Evolutionary conservation across 441 rosid species (phyloP), one percentile per base, ranked within the genome.

Genomic region (Corymbia calophylla): DNA sequence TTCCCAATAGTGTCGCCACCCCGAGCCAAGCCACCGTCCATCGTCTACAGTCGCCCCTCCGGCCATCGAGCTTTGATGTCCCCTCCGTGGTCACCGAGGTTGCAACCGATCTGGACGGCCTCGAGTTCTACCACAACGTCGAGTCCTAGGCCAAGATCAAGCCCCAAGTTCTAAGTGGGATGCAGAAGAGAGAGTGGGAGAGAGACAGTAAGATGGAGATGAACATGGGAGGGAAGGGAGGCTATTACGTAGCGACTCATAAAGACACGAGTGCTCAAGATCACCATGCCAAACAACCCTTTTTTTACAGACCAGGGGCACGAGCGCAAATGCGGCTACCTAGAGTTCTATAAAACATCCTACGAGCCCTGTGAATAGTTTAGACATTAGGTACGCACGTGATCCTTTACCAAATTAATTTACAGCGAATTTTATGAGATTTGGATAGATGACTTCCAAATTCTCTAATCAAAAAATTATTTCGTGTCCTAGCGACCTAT

Each of bases 291-390:
- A 73, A 73, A 73, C 17, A 11, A 11, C 4, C 10, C 17, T 31
- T 5, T 8, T 8, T 8, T n/a, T 4, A 62, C 0, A 5, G 6
- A 73, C 39, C 3, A 21, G 47, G 49, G 47, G 82, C 29, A 21
- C 1, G 0, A 39, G 29, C 9, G 0, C 2, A 10, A 39, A 19
- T 19, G 82, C 15, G 0, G 29, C 4, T 25, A 21, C 49, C 29
- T 21, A 6, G 4, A 73, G 16, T 21, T 73, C 25, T 23, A 39
- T 4, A 8, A 39, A 73, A 73, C 49, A 11, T 16, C 47, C 4
- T 3, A 7, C 16, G 1, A 70, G 27, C 5, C 48, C 29, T 10
- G 5, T 2, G 5, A 18, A 32, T 5, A 68, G 8, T 35, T 14
- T 35, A 35, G 15, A 19, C 5, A 10, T 4, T 35, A 7, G 39